Percentiles rank a stretch among this genome's conserved stretches.
These are phyloP conservation scores for Ceratocystis albifundus DNA, from an alignment of 2,329 filamentous ascomycete species.

Conservation along the genomic window DNA sequence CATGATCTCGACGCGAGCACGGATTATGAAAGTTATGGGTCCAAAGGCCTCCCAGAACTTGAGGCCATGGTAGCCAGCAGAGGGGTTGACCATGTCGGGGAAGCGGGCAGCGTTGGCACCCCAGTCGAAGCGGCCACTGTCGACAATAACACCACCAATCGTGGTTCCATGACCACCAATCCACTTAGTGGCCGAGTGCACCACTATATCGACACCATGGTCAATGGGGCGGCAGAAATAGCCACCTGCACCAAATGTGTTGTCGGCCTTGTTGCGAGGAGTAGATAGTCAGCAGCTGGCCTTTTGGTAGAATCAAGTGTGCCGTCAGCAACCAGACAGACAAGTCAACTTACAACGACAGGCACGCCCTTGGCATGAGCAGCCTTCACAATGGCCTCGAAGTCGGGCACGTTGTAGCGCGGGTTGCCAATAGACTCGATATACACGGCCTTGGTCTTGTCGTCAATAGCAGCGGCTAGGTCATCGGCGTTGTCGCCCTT, in stretches of 20 bases:
- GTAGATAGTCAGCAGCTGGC: not conserved
- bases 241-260: conserved; percentile 88
- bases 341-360: conserved; percentile 41
- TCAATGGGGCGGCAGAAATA: conserved; percentile 80
- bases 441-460: conserved; percentile 86
- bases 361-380: conserved; percentile 60
- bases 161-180: conserved; percentile 93
- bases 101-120: conserved; percentile 71
- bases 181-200: conserved; percentile 94
- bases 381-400: conserved; percentile 72
- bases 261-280: conserved; percentile 53
- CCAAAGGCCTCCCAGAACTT: conserved; percentile 94
- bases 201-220: conserved; percentile 84
- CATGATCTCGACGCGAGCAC: conserved; percentile 77
- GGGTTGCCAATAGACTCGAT: conserved; percentile 91
- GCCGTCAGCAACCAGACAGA: not conserved
- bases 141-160: conserved; percentile 73
- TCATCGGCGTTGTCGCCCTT: conserved; percentile 67
- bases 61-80: conserved; percentile 80
- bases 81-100: conserved; percentile 83
- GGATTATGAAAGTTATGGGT: conserved; percentile 66
- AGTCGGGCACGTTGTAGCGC: conserved; percentile 82
- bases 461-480: conserved; percentile 73
- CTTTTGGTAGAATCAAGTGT: not conserved
- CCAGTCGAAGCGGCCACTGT: conserved; percentile 91